Percentiles rank a stretch among this genome's conserved stretches.
These are phyloP conservation scores for Emmonsiellopsis sp. DNA, from an alignment of 2,329 filamentous ascomycete species.

Conservation along the genomic window DNA sequence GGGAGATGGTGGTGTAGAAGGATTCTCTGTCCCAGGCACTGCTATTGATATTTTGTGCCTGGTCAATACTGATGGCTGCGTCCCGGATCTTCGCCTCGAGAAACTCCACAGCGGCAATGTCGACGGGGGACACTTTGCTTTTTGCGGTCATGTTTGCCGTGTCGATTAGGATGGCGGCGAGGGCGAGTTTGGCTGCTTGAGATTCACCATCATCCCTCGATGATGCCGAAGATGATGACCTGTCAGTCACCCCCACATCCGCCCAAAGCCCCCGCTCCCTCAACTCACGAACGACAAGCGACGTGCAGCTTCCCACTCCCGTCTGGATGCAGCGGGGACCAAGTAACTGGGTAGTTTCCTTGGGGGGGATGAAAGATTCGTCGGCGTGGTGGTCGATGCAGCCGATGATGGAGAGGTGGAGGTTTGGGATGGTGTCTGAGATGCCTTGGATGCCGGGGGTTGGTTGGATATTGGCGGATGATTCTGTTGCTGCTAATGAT, in stretches of 20 bases:
- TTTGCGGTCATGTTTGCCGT: conserved; percentile 36
- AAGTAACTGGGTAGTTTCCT: conserved; percentile 17
- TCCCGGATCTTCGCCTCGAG: conserved; percentile 43
- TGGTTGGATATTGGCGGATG: conserved; percentile 4
- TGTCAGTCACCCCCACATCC: no score
- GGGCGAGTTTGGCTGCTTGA: conserved; percentile 29
- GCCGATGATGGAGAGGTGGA: conserved; percentile 37
- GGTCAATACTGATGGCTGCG: conserved; percentile 9
- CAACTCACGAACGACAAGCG: conserved; percentile 44
- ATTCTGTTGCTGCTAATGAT: not conserved
- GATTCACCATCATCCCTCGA: conserved; percentile 14
- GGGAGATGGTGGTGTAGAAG: conserved; percentile 45
- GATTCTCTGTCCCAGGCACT: conserved; percentile 34
- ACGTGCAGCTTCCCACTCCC: conserved; percentile 50
- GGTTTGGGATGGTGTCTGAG: conserved; percentile 23
- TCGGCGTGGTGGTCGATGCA: conserved; percentile 57
- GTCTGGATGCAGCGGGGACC: conserved; percentile 46
- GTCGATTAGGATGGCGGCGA: conserved; percentile 37
- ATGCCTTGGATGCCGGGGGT: conserved; percentile 41
- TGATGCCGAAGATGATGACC: conserved; percentile 11
- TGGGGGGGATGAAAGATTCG: conserved; percentile 43
- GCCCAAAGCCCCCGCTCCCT: conserved; percentile 37
- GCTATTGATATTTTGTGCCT: not conserved
- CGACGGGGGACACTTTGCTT: conserved; percentile 39
- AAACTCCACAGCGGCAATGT: conserved; percentile 41